phyloP scores from a whole-genome alignment of 2,329 filamentous ascomycete species.

The Arachnomyces sp. region DNA sequence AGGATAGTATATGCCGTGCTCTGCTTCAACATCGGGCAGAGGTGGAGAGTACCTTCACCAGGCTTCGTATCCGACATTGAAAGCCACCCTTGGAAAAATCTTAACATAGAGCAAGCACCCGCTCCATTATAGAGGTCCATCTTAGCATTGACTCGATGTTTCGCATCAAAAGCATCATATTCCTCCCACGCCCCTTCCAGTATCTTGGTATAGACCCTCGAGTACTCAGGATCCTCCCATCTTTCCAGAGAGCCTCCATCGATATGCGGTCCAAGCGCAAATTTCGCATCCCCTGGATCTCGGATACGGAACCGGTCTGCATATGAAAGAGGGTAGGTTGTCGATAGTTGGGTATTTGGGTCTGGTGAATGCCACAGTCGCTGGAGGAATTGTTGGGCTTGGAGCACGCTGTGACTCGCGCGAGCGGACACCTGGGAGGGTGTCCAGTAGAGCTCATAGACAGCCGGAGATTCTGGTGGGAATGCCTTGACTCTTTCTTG shows the following conservation, averaged over 20 bases:
- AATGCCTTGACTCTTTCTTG: constrained; percentile 50
- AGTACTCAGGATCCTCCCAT: constrained; percentile 66
- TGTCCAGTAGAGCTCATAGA: constrained; percentile 72
- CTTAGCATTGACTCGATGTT: constrained; percentile 58
- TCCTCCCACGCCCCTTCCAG: constrained; percentile 70
- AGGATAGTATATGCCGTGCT: constrained; percentile 75
- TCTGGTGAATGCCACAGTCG: constrained; percentile 55
- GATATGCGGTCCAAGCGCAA: constrained; percentile 65
- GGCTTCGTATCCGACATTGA: constrained; percentile 36
- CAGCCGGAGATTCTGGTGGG: constrained; percentile 58
- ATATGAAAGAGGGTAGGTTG: constrained; percentile 58
- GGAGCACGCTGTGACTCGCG: constrained; percentile 57
- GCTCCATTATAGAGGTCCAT: constrained; percentile 73
- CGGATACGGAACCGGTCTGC: constrained; percentile 66
- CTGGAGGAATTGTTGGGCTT: constrained; percentile 57
- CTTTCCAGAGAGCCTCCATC: constrained; percentile 69
- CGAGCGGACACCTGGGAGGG: constrained; percentile 60
- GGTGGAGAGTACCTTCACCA: constrained; percentile 69
- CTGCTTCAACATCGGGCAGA: constrained; percentile 69
- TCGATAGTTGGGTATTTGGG: constrained; percentile 38
- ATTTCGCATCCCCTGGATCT: constrained; percentile 61
- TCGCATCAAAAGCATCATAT: constrained; percentile 76
- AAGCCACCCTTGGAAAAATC: constrained; percentile 87
- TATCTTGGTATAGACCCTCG: constrained; percentile 66
- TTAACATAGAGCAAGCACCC: constrained; percentile 75